Conservation (phyloP, 495 filamentous ascomycete species). For the Viridothelium virens region DNA sequence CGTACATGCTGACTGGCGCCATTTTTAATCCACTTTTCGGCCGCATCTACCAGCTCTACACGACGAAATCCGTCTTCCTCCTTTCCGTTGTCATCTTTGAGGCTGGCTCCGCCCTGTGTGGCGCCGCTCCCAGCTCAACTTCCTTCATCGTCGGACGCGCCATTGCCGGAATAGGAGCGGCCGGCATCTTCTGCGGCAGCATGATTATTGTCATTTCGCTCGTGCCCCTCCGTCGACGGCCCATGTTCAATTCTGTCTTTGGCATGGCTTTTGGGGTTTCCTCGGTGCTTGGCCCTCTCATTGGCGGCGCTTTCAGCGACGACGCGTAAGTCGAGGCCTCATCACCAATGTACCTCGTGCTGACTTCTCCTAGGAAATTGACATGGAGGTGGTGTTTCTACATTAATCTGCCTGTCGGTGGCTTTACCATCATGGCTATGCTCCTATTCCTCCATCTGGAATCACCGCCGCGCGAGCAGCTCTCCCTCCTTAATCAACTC, state of each 20-base stretch:
- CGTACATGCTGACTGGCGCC: neutral
- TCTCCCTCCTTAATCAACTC: constrained; percentile 23
- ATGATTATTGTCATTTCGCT: constrained; percentile 22
- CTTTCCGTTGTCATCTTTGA: constrained; percentile 8
- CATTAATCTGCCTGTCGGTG: constrained; percentile 20
- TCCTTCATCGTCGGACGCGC: constrained; percentile 46
- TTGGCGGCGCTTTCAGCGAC: neutral
- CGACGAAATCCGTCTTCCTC: constrained; percentile 36
- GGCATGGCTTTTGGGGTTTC: neutral
- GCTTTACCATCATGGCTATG: constrained; percentile 4
- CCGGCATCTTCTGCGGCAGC: constrained; percentile 29
- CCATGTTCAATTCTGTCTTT: too few relatives aligned
- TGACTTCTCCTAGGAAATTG: constrained; percentile 30
- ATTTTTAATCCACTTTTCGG: constrained; percentile 48
- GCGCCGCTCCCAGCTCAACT: constrained; percentile 58
- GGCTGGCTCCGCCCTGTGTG: neutral
- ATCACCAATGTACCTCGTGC: constrained; percentile 22
- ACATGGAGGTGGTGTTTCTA: constrained; percentile 27
- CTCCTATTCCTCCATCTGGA: constrained; percentile 21
- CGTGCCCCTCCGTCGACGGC: too few relatives aligned
- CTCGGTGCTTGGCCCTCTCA: constrained; percentile 1
- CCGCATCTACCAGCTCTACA: constrained; percentile 48
- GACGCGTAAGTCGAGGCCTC: constrained; percentile 17
- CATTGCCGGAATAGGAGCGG: constrained; percentile 16
- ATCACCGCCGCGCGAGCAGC: constrained; percentile 32